Evolutionary conservation across 2,329 filamentous ascomycete genomes (phyloP).

Genomic region (Ascochyta rabiei): DNA sequence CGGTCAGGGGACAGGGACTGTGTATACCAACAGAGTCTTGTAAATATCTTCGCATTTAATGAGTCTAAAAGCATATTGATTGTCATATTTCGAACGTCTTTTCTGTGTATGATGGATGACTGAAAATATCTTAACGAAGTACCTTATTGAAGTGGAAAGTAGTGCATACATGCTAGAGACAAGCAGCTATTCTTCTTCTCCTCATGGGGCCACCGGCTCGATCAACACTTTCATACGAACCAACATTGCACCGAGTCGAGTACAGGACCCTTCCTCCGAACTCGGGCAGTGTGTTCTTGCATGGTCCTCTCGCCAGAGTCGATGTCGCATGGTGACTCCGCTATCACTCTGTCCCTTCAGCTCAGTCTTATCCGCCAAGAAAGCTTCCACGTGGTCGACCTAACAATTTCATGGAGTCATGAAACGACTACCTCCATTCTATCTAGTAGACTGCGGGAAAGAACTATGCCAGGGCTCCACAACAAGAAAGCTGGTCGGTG

Average conservation of each 20-base stretch:
- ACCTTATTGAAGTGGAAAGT: too few species aligned
- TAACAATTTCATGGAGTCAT: too few species aligned
- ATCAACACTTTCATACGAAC: neutral
- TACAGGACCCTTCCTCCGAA: neutral
- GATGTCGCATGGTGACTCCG: neutral
- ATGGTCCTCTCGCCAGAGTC: neutral
- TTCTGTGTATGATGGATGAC: neutral
- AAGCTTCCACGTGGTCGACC: too few species aligned
- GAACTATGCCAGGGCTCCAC: too few species aligned
- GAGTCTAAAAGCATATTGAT: neutral
- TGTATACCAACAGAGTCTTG: neutral
- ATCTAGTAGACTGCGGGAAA: too few species aligned
- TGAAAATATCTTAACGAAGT: neutral
- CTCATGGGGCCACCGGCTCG: too few species aligned
- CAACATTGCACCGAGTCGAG: neutral
- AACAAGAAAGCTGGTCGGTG: too few species aligned
- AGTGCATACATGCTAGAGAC: too few species aligned
- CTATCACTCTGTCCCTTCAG: neutral
- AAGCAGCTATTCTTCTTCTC: too few species aligned
- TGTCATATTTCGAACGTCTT: neutral
- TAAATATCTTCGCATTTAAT: neutral
- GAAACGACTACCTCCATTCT: too few species aligned
- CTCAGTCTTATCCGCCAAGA: neutral
- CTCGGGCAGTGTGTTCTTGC: neutral
- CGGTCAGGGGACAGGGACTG: too few species aligned